These are phyloP conservation scores for Cercophora samala DNA, from an alignment of 495 filamentous ascomycete genomes.

Conservation along the genomic window DNA sequence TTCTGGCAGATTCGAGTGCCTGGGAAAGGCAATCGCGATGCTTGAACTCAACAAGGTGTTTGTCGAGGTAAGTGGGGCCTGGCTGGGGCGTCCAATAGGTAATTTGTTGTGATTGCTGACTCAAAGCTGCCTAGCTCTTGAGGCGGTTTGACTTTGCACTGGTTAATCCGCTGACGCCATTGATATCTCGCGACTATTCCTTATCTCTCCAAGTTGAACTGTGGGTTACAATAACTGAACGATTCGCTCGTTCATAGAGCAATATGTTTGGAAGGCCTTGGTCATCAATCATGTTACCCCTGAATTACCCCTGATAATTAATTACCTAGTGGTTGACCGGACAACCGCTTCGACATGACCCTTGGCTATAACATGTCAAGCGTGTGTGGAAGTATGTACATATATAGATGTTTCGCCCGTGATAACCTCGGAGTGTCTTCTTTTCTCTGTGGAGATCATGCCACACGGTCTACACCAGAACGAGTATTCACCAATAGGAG, in stretches of 20 bases:
- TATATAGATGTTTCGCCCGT: too few relatives aligned
- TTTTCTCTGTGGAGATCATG: too few relatives aligned
- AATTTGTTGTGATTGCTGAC: constrained; percentile 7
- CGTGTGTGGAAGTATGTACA: too few relatives aligned
- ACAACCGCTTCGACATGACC: too few relatives aligned
- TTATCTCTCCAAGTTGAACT: constrained; percentile 13
- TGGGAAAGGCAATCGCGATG: constrained; percentile 38
- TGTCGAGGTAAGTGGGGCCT: constrained; percentile 44
- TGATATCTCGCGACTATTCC: constrained; percentile 7
- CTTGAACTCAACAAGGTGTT: constrained; percentile 51
- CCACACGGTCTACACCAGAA: too few relatives aligned
- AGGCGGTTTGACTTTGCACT: constrained; percentile 47
- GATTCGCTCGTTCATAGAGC: background rate
- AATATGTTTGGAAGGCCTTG: background rate
- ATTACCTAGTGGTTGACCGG: too few relatives aligned
- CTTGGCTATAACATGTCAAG: too few relatives aligned
- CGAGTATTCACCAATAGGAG: too few relatives aligned
- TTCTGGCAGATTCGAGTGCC: constrained; percentile 34
- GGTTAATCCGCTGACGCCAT: constrained; percentile 44
- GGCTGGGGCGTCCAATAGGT: background rate
- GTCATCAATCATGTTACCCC: too few relatives aligned
- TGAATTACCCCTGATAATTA: background rate
- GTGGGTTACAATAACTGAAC: constrained; percentile 10
- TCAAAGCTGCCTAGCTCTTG: constrained; percentile 11
- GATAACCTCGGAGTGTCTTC: too few relatives aligned